Conservation (phyloP, 108 stramenopile species). For the Skeletonema marinoi region DNA sequence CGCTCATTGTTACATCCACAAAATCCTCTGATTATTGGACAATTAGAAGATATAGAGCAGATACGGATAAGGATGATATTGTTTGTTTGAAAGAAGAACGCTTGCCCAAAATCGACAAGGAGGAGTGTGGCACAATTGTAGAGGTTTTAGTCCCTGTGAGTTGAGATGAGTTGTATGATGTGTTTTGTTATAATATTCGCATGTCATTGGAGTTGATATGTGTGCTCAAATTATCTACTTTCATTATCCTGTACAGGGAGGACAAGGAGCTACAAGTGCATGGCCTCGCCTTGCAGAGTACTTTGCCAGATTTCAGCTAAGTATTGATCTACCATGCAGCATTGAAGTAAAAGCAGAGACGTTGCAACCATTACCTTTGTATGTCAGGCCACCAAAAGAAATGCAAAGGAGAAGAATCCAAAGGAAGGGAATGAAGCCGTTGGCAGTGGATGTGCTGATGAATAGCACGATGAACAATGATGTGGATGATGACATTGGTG, state of each 20-base stretch:
- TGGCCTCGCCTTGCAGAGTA: slow-evolving; percentile 86
- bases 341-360: slow-evolving; percentile 82
- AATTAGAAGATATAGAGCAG: slow-evolving; percentile 62
- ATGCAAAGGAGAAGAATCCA: slow-evolving; percentile 24
- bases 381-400: slow-evolving; percentile 54
- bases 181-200: neutral
- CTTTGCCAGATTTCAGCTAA: slow-evolving; percentile 78
- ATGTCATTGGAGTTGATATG: neutral
- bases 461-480: slow-evolving; percentile 4
- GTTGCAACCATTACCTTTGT: slow-evolving; percentile 59
- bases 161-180: slow-evolving; percentile 4
- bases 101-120: slow-evolving; percentile 21
- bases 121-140: slow-evolving; percentile 76
- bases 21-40: slow-evolving; percentile 31
- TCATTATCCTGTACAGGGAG: slow-evolving; percentile 51
- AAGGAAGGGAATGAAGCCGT: neutral
- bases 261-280: slow-evolving; percentile 50
- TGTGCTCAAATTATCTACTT: neutral
- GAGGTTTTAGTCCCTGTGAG: slow-evolving; percentile 82
- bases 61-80: slow-evolving; percentile 65
- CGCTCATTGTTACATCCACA: slow-evolving; percentile 71
- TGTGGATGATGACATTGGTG: neutral
- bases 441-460: slow-evolving; percentile 3
- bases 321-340: slow-evolving; percentile 60
- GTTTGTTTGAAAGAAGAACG: slow-evolving; percentile 51